phyloP scores from a whole-genome alignment of 2,329 filamentous ascomycete genomes.

The Cladosporium austrohemisphaericum region DNA sequence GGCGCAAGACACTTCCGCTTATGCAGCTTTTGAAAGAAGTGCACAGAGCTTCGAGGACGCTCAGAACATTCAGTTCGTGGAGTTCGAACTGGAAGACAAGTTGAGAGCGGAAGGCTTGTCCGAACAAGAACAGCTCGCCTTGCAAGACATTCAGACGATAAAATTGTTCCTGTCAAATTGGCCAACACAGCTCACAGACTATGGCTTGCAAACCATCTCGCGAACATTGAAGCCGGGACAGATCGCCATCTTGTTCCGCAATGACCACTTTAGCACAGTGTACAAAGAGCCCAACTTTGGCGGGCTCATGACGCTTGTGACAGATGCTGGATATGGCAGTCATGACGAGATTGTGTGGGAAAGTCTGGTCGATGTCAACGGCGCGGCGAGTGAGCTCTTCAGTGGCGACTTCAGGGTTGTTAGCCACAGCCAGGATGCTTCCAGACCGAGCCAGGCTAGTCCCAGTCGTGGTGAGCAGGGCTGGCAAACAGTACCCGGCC shows the following conservation, averaged over 20 bases:
- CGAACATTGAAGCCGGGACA: slow-evolving; percentile 69
- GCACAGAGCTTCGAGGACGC: slow-evolving; percentile 88
- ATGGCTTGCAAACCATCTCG: slow-evolving; percentile 72
- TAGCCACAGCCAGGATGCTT: slow-evolving; percentile 51
- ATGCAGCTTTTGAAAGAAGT: slow-evolving; percentile 66
- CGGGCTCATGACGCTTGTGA: slow-evolving; percentile 78
- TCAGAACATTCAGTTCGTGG: slow-evolving; percentile 80
- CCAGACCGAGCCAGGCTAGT: slow-evolving; percentile 22
- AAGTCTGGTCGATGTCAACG: slow-evolving; percentile 81
- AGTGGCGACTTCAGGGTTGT: slow-evolving; percentile 87
- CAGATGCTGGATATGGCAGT: slow-evolving; percentile 82
- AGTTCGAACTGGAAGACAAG: slow-evolving; percentile 84
- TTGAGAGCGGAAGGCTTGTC: slow-evolving; percentile 62
- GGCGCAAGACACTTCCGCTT: slow-evolving; percentile 60
- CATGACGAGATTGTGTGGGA: slow-evolving; percentile 97
- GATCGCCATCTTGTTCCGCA: slow-evolving; percentile 88
- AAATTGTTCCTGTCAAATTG: slow-evolving; percentile 76
- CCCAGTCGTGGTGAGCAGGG: slow-evolving; percentile 37
- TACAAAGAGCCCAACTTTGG: slow-evolving; percentile 80
- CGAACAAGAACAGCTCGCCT: slow-evolving; percentile 69
- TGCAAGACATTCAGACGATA: slow-evolving; percentile 80
- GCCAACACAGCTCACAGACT: slow-evolving; percentile 80
- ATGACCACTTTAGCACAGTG: slow-evolving; percentile 93
- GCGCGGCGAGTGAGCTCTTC: slow-evolving; percentile 76
- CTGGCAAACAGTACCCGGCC: slow-evolving; percentile 55